These are phyloP conservation scores for Xylariales sp. DNA, from an alignment of 2,329 filamentous ascomycete species.

Conservation along the genomic window DNA sequence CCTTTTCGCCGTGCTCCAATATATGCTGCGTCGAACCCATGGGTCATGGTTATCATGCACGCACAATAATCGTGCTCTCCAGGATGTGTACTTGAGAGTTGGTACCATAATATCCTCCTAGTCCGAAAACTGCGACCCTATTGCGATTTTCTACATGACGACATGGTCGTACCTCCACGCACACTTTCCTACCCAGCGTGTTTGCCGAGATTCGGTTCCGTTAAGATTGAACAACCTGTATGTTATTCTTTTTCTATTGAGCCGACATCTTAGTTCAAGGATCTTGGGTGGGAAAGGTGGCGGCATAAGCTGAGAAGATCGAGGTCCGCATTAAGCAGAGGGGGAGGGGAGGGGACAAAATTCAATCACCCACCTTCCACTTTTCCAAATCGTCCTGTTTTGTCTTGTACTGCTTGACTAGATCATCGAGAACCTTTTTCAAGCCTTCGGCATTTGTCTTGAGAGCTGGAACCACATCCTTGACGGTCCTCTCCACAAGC, in stretches of 20 bases:
- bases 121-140: constrained; percentile 25
- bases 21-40: constrained; percentile 39
- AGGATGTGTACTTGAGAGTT: constrained; percentile 23
- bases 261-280: constrained; percentile 39
- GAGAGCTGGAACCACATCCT: constrained; percentile 90
- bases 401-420: constrained; percentile 94
- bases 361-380: constrained; percentile 81
- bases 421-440: constrained; percentile 91
- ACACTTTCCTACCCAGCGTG: constrained; percentile 22
- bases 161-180: constrained; percentile 33
- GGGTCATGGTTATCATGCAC: constrained; percentile 43
- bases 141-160: constrained; percentile 27
- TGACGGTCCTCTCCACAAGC: constrained; percentile 90
- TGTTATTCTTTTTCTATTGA: constrained; percentile 85
- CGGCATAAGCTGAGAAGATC: constrained; percentile 32
- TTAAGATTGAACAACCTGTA: constrained; percentile 85
- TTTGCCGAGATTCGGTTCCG: constrained; percentile 30
- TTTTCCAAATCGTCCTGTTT: constrained; percentile 96
- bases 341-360: constrained; percentile 17
- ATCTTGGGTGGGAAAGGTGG: constrained; percentile 22
- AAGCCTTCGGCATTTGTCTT: constrained; percentile 94
- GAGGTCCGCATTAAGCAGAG: constrained; percentile 22
- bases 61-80: constrained; percentile 31
- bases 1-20: constrained; percentile 39
- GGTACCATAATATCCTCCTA: constrained; percentile 21